These are phyloP conservation scores for Pleurostoma richardsiae DNA, from an alignment of 2,329 filamentous ascomycete genomes.

Conservation along the genomic window DNA sequence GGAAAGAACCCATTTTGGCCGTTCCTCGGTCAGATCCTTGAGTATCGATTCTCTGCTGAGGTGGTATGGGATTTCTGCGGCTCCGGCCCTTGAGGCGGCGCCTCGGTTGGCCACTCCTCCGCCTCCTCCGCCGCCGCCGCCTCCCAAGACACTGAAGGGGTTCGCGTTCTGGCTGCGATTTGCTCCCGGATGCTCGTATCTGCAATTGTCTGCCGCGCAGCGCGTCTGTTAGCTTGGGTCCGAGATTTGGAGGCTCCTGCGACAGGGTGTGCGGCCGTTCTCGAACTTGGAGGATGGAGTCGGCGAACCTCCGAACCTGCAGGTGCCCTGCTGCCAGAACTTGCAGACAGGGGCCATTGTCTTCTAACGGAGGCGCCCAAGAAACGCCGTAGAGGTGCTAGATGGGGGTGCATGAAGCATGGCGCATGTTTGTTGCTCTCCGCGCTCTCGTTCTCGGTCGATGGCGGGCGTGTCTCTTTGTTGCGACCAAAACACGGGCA, in stretches of 20 bases:
- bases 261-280: too few relatives aligned
- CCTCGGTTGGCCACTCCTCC: conserved; percentile 2
- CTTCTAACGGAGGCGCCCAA: neutral
- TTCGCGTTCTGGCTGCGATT: conserved; percentile 19
- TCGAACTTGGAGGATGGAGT: neutral
- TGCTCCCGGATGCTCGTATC: conserved; percentile 47
- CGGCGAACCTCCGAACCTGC: conserved; percentile 43
- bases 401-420: too few relatives aligned
- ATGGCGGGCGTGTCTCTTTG: too few relatives aligned
- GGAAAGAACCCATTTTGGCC: conserved; percentile 81
- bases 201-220: conserved; percentile 37
- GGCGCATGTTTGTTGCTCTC: too few relatives aligned
- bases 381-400: too few relatives aligned
- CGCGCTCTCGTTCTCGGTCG: too few relatives aligned
- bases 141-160: conserved; percentile 17
- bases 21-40: conserved; percentile 63
- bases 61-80: conserved; percentile 32
- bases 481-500: too few relatives aligned
- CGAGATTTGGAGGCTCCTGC: too few relatives aligned
- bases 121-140: conserved; percentile 30
- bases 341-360: conserved; percentile 29
- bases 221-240: too few relatives aligned
- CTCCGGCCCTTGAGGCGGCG: conserved; percentile 1
- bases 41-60: conserved; percentile 57
- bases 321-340: conserved; percentile 46